These are phyloP conservation scores for Meyerozyma athensensis DNA, from an alignment of 1,139 yeast genomes.

Conservation along the genomic window DNA sequence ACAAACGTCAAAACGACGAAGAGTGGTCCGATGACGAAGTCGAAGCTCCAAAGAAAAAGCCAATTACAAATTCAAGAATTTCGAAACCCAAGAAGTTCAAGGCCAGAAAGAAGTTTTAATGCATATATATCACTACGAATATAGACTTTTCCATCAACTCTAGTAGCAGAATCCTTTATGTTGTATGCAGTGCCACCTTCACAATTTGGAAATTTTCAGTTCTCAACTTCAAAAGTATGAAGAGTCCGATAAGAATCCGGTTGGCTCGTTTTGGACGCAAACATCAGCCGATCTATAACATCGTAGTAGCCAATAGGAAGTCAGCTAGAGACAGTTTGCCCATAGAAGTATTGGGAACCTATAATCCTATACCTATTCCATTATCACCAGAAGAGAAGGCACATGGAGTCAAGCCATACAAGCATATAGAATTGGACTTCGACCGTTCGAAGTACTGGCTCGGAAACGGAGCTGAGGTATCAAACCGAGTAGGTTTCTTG, in stretches of 20 bases:
- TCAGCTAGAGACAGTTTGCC: slow-evolving; percentile 82
- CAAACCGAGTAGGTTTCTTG: slow-evolving; percentile 72
- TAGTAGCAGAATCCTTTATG: too few relatives aligned
- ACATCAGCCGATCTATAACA: slow-evolving; percentile 83
- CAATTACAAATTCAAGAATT: slow-evolving; percentile 23
- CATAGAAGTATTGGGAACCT: slow-evolving; percentile 92
- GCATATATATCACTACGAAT: background rate
- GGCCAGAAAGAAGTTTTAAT: slow-evolving; percentile 53
- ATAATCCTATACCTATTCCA: slow-evolving; percentile 78
- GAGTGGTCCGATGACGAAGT: slow-evolving; percentile 51
- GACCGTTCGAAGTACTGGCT: slow-evolving; percentile 95
- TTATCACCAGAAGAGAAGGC: slow-evolving; percentile 54
- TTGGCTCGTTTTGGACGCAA: slow-evolving; percentile 90
- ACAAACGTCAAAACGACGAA: slow-evolving; percentile 48
- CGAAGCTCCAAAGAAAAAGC: slow-evolving; percentile 15
- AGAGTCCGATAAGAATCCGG: slow-evolving; percentile 53
- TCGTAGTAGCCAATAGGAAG: slow-evolving; percentile 75
- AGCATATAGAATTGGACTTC: slow-evolving; percentile 80
- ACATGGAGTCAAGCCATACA: slow-evolving; percentile 55
- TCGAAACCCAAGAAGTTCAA: slow-evolving; percentile 48
- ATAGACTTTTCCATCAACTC: too few relatives aligned
- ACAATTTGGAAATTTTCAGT: background rate
- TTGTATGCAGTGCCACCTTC: background rate
- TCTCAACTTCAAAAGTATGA: background rate
- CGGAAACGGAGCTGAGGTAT: slow-evolving; percentile 97